Base-by-base conservation (phyloP, 2,329 filamentous ascomycete genomes). In the Sphaerulina musiva region DNA sequence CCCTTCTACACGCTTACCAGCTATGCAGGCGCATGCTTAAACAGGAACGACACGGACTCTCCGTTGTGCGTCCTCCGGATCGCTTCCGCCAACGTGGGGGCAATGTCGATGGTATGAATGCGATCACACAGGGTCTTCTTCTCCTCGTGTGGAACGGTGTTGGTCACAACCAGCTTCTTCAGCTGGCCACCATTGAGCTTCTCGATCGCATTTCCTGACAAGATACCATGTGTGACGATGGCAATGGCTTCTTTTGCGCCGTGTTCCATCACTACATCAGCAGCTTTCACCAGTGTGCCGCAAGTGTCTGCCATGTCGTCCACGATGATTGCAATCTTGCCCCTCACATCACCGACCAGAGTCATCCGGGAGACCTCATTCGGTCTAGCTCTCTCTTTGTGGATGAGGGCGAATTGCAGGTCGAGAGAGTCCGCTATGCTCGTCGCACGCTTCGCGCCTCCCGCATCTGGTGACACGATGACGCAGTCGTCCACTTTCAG, bases 241-340 rank as follows among this genome's bases (percentile, higher is more conserved):
- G 93, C 93, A 59, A 95, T 89, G 38, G 95, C 90, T 68, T 95
- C 84, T 62, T 83, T 83, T 1, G 93, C 92, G 32, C 89, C 89
- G 67, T 96, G 86, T 64, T 89, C 80, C 71, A 92, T 88, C 49
- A 97, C 82, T 0, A 91, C 92, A 54, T 89, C 85, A 12, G 92
- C 93, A 2, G 91, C 93, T 76, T 97, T 97, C 70, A 80, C 82
- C 10, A 87, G 77, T 1, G 89, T 95, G 62, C 90, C 90, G 71
- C 91, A 96, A 3, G 92, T 96, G 69, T 97, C 92, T 32, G 91
- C 91, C 89, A 97, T 96, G 70, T 97, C 92, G 70, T 97, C 92
- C 46, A 98, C 92, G 46, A 98, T 84, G 68, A 98, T 96, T 56
- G 92, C 92, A 31, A 92, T 85, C 76, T 93, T 93, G 74, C 88